phyloP scores from a whole-genome alignment of 352 stramenopile genomes.

The Phytophthora melonis region DNA sequence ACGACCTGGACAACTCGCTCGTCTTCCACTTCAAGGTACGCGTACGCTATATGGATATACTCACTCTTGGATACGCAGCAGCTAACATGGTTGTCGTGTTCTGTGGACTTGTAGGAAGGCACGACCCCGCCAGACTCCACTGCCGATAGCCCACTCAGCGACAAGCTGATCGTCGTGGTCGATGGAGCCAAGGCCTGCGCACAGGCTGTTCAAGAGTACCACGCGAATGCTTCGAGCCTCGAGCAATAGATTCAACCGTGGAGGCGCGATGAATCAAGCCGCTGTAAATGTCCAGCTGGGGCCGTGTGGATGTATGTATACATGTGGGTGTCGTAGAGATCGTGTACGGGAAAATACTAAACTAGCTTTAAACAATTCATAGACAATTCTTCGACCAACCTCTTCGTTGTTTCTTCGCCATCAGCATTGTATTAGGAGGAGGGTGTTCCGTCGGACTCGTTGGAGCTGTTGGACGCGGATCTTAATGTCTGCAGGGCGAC shows the following conservation, averaged over 20 bases:
- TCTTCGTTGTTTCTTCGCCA: not conserved
- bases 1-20: conserved; percentile 69
- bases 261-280: not conserved
- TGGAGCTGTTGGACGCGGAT: conserved; percentile 36
- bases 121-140: not conserved
- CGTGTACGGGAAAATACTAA: conserved; percentile 30
- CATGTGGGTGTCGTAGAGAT: conserved; percentile 25
- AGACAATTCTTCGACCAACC: conserved; percentile 1
- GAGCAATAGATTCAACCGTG: conserved; percentile 12
- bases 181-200: conserved; percentile 35
- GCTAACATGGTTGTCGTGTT: not conserved
- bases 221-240: conserved; percentile 9
- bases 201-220: conserved; percentile 37
- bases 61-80: not conserved
- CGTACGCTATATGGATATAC: not conserved
- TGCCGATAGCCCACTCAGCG: conserved; percentile 8
- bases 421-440: not conserved
- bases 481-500: conserved; percentile 46
- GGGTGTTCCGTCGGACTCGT: conserved; percentile 12
- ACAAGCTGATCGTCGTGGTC: conserved; percentile 37
- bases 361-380: conserved; percentile 34
- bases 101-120: conserved; percentile 15
- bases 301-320: conserved; percentile 7
- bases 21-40: conserved; percentile 83
- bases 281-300: conserved; percentile 19